Percentiles rank a stretch among this genome's conserved stretches.
Evolutionary conservation across 768 basidiomycete species (phyloP).

Genomic region (Tylopilus cervinicoccineus): DNA sequence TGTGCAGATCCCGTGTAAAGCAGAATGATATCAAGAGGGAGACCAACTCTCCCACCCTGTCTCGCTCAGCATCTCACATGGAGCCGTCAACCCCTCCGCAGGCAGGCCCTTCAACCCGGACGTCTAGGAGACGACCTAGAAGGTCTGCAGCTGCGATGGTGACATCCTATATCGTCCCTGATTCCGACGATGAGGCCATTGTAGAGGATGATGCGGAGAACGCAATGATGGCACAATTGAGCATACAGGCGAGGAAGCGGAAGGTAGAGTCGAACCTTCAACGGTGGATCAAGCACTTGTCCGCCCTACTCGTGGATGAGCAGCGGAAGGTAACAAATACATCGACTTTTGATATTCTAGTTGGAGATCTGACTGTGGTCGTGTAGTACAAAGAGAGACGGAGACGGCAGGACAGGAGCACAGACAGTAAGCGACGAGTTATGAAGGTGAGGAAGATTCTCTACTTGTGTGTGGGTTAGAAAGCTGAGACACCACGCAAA

Average conservation of each 20-base stretch:
- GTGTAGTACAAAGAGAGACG: conserved; percentile 61
- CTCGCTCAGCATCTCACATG: conserved; percentile 20
- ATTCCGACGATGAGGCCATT: conserved; percentile 67
- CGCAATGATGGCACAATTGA: conserved; percentile 28
- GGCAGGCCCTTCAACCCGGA: conserved; percentile 20
- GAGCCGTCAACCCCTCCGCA: conserved; percentile 14
- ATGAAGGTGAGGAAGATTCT: conserved; percentile 46
- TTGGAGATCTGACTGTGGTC: conserved; percentile 2
- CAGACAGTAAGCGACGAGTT: conserved; percentile 47
- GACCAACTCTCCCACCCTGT: conserved; percentile 28
- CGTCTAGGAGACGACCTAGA: conserved; percentile 52
- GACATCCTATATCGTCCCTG: conserved; percentile 61
- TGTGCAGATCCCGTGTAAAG: conserved; percentile 25
- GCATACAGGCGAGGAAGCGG: conserved; percentile 33
- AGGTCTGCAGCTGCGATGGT: conserved; percentile 49
- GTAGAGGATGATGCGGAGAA: conserved; percentile 36
- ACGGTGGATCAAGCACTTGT: conserved; percentile 66
- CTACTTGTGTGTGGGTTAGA: neutral
- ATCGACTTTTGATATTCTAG: neutral
- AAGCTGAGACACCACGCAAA: neutral
- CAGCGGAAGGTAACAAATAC: conserved; percentile 57
- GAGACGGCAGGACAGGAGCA: conserved; percentile 46
- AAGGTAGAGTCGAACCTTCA: conserved; percentile 47
- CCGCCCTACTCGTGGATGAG: conserved; percentile 57
- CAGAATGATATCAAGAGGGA: conserved; percentile 41